Conservation (phyloP, 2,329 filamentous ascomycete genomes). For the Stachybotrys chlorohalonatus region DNA sequence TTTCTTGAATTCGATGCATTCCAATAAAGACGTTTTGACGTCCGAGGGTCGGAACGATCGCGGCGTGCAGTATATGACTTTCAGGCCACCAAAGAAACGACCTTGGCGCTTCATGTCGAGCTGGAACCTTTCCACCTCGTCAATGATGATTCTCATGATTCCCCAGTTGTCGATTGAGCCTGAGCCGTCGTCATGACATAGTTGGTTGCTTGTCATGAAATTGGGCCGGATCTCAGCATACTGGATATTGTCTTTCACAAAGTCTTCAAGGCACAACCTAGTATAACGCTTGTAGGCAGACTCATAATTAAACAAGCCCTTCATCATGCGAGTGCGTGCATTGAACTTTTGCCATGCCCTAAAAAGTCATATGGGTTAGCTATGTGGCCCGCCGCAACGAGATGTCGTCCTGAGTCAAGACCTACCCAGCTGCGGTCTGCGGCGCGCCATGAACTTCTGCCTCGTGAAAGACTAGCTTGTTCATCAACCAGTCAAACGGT, state of each 20-base stretch:
- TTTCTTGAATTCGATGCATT: slow-evolving; percentile 53
- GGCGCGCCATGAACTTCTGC: slow-evolving; percentile 46
- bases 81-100: slow-evolving; percentile 51
- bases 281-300: slow-evolving; percentile 55
- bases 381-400: too few relatives aligned
- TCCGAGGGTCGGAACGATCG: slow-evolving; percentile 42
- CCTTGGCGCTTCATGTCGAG: slow-evolving; percentile 13
- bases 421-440: slow-evolving; percentile 46
- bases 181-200: slow-evolving; percentile 49
- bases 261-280: slow-evolving; percentile 46
- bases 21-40: slow-evolving; percentile 44
- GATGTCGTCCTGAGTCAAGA: slow-evolving; percentile 1
- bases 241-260: slow-evolving; percentile 57
- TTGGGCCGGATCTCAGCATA: slow-evolving; percentile 65
- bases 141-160: slow-evolving; percentile 52
- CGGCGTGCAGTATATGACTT: slow-evolving; percentile 64
- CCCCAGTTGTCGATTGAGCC: slow-evolving; percentile 41
- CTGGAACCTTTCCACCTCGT: slow-evolving; percentile 43
- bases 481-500: slow-evolving; percentile 44
- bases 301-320: slow-evolving; percentile 61
- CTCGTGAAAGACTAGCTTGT: slow-evolving; percentile 54
- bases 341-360: slow-evolving; percentile 58
- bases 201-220: slow-evolving; percentile 54
- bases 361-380: neutral
- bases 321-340: slow-evolving; percentile 61